A percentile compares a stretch with the other conserved stretches of the same genome.
Evolutionary conservation across 495 filamentous ascomycete genomes (phyloP).

Genomic region (Penicillium simplicissimum): DNA sequence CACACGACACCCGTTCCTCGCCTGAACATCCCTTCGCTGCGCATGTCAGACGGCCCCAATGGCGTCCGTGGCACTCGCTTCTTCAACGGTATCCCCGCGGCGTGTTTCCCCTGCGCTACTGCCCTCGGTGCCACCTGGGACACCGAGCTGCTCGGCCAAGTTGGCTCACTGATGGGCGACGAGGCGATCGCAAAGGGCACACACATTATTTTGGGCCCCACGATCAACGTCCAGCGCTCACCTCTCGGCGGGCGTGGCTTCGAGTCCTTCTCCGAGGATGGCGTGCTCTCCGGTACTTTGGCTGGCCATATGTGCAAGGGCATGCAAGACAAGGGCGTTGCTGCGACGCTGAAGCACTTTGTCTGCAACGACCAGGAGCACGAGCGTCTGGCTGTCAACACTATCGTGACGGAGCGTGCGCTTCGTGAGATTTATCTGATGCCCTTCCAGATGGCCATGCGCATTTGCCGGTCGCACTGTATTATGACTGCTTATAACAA

Average conservation of each 20-base stretch:
- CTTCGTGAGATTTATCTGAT: slow-evolving; percentile 75
- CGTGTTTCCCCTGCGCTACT: slow-evolving; percentile 69
- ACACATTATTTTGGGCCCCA: slow-evolving; percentile 72
- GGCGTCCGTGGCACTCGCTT: slow-evolving; percentile 73
- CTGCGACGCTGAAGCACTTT: slow-evolving; percentile 80
- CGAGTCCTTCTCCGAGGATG: slow-evolving; percentile 80
- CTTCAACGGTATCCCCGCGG: slow-evolving; percentile 67
- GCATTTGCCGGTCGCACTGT: slow-evolving; percentile 62
- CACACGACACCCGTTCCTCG: slow-evolving; percentile 67
- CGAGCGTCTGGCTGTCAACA: slow-evolving; percentile 65
- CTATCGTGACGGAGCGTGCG: slow-evolving; percentile 66
- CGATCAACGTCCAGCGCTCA: slow-evolving; percentile 75
- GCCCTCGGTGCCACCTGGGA: slow-evolving; percentile 75
- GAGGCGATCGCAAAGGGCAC: slow-evolving; percentile 71
- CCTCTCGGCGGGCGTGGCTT: slow-evolving; percentile 78
- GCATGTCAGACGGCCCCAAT: slow-evolving; percentile 74
- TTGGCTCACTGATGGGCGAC: slow-evolving; percentile 64
- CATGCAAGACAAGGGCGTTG: slow-evolving; percentile 69
- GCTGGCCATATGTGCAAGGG: slow-evolving; percentile 68
- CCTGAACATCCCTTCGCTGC: slow-evolving; percentile 67
- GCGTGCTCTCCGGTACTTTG: slow-evolving; percentile 65
- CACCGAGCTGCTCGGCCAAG: slow-evolving; percentile 56
- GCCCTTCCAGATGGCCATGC: slow-evolving; percentile 70
- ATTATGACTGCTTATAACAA: slow-evolving; percentile 79
- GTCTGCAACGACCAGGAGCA: slow-evolving; percentile 82